Conservation (phyloP, 495 filamentous ascomycete species). For the Talaromyces stipitatus region DNA sequence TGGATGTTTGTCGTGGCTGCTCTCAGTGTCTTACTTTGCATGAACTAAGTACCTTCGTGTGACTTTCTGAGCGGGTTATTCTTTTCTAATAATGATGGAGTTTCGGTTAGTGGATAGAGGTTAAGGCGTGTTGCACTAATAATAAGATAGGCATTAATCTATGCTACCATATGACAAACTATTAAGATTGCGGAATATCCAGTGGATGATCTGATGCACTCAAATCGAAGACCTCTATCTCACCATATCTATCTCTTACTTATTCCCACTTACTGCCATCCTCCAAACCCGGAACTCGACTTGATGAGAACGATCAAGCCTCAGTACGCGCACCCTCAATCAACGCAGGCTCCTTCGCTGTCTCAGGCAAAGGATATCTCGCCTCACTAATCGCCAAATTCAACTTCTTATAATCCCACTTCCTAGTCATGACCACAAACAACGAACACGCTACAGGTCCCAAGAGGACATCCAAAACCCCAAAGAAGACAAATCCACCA, state of each 20-base stretch:
- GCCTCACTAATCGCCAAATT: slow-evolving; percentile 15
- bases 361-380: not conserved
- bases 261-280: not conserved
- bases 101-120: no score
- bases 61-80: no score
- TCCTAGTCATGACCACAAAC: slow-evolving; percentile 41
- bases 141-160: no score
- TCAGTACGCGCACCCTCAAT: not conserved
- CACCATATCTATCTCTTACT: not conserved
- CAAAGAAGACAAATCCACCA: slow-evolving; percentile 62
- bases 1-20: not conserved
- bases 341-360: not conserved
- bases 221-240: no score
- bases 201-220: no score
- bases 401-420: slow-evolving; percentile 15
- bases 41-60: no score
- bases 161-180: no score
- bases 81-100: no score
- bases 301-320: no score
- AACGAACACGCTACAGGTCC: slow-evolving; percentile 52
- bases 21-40: not conserved
- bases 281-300: not conserved
- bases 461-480: slow-evolving; percentile 54
- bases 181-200: no score
- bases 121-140: no score